phyloP scores from a whole-genome alignment of 331 rosid genomes.

The Stylosanthes scabra region DNA sequence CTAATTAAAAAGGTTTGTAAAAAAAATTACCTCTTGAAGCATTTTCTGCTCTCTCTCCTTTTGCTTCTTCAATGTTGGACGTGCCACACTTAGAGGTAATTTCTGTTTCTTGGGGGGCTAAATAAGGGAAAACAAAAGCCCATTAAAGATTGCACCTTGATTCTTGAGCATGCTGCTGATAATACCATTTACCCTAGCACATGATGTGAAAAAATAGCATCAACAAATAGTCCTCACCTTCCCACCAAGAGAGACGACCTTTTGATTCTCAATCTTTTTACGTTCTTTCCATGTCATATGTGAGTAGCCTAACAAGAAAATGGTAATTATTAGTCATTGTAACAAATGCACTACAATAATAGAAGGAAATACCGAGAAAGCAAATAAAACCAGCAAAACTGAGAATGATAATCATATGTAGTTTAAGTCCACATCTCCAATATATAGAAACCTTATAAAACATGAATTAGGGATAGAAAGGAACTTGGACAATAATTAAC shows the following conservation, averaged over 20 bases:
- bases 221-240: slow-evolving; percentile 58
- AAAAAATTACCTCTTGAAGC: slow-evolving; percentile 67
- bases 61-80: slow-evolving; percentile 83
- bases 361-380: neutral
- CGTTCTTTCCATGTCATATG: slow-evolving; percentile 90
- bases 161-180: slow-evolving; percentile 9
- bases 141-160: neutral
- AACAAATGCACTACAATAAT: slow-evolving; percentile 5
- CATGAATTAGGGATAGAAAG: neutral
- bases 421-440: neutral
- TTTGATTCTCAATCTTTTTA: slow-evolving; percentile 72
- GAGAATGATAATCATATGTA: neutral
- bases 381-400: slow-evolving; percentile 1
- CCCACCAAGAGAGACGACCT: slow-evolving; percentile 79
- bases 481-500: neutral
- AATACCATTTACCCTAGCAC: slow-evolving; percentile 14
- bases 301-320: slow-evolving; percentile 59
- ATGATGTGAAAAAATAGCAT: slow-evolving; percentile 24
- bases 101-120: slow-evolving; percentile 78
- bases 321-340: slow-evolving; percentile 18
- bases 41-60: slow-evolving; percentile 82
- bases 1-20: neutral
- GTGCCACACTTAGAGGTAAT: slow-evolving; percentile 80
- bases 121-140: slow-evolving; percentile 30
- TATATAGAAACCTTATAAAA: neutral